phyloP scores from a whole-genome alignment of 805 yeast genomes.

The Metschnikowia continentalis region DNA sequence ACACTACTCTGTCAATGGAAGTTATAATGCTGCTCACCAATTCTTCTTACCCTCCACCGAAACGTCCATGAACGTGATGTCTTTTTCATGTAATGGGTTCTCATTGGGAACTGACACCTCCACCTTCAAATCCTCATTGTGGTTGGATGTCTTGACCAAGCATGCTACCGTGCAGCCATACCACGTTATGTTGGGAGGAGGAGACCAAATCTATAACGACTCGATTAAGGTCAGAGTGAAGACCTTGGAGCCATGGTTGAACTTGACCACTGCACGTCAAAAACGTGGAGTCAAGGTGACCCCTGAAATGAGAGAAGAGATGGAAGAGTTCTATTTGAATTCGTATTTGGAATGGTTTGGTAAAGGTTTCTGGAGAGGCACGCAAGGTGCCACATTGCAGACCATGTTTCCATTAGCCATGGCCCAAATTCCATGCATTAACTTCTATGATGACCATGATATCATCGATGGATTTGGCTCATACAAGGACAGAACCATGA shows the following conservation, averaged over 20 bases:
- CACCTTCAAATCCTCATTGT: slow-evolving; percentile 67
- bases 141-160: slow-evolving; percentile 77
- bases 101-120: slow-evolving; percentile 67
- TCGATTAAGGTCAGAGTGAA: slow-evolving; percentile 59
- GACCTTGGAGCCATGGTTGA: slow-evolving; percentile 59
- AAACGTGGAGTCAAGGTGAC: slow-evolving; percentile 40
- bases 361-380: slow-evolving; percentile 77
- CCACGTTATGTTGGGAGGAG: slow-evolving; percentile 97
- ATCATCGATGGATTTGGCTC: slow-evolving; percentile 96
- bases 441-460: slow-evolving; percentile 92
- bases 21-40: slow-evolving; percentile 20
- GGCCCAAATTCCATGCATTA: slow-evolving; percentile 80
- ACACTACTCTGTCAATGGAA: slow-evolving; percentile 54
- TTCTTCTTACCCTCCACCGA: slow-evolving; percentile 64
- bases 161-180: slow-evolving; percentile 55
- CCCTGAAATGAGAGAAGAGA: slow-evolving; percentile 47
- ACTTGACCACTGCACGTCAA: slow-evolving; percentile 45
- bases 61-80: slow-evolving; percentile 75
- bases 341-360: slow-evolving; percentile 90
- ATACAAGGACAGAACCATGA: slow-evolving; percentile 73
- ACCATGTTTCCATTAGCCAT: slow-evolving; percentile 66
- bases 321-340: slow-evolving; percentile 62
- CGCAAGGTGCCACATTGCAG: slow-evolving; percentile 62
- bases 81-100: slow-evolving; percentile 90
- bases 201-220: slow-evolving; percentile 93